phyloP scores from a whole-genome alignment of 129 eudicot species.

The Chrysanthemum makinoi region DNA sequence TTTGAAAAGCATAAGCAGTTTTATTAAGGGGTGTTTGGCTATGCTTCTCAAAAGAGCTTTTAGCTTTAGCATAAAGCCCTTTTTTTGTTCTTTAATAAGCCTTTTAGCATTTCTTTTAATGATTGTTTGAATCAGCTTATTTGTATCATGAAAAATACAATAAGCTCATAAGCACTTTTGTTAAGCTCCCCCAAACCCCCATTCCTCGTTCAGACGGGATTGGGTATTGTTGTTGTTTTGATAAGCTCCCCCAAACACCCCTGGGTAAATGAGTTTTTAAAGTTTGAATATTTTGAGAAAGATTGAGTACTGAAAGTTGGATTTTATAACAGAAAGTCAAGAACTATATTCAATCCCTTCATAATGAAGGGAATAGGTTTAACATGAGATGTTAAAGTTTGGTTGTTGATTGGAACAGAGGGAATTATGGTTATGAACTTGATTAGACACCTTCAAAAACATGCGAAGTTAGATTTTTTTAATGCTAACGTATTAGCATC shows the following conservation, averaged over 20 bases:
- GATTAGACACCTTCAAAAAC: neutral
- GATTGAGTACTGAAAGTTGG: neutral
- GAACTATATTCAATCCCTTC: neutral
- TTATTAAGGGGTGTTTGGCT: neutral
- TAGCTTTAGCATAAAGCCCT: neutral
- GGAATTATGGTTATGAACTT: neutral
- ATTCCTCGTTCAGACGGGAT: too few relatives aligned
- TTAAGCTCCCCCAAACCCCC: too few relatives aligned
- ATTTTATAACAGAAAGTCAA: neutral
- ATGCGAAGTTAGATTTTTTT: too few relatives aligned
- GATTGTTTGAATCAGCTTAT: too few relatives aligned
- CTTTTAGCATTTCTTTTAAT: neutral
- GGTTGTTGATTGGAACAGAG: neutral
- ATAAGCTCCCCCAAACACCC: too few relatives aligned
- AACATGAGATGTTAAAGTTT: neutral
- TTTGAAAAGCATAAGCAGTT: too few relatives aligned
- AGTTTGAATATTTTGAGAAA: neutral
- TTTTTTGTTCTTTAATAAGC: neutral
- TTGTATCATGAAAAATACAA: too few relatives aligned
- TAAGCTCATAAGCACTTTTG: too few relatives aligned
- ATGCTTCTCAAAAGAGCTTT: neutral
- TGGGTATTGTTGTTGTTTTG: too few relatives aligned
- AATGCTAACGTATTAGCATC: too few relatives aligned
- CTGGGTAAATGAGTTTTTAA: neutral
- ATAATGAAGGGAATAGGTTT: conserved; percentile 1